A percentile compares a stretch with the other conserved stretches of the same genome.
These are phyloP conservation scores for Ambrosiella cleistominuta DNA, from an alignment of 2,329 filamentous ascomycete species.

Conservation along the genomic window DNA sequence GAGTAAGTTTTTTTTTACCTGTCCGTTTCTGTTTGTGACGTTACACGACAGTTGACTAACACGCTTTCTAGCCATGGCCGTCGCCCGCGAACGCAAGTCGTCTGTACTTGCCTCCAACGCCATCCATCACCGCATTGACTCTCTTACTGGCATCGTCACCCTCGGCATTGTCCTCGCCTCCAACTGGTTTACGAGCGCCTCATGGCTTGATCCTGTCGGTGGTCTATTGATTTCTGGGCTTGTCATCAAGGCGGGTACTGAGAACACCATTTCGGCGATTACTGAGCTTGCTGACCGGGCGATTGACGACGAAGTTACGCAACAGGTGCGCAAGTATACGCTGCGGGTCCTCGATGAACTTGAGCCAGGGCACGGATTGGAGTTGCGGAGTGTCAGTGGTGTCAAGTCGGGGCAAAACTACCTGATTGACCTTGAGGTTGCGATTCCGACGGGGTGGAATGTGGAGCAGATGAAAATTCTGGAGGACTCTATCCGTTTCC, in stretches of 20 bases:
- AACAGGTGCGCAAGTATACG: constrained; percentile 49
- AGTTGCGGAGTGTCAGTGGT: constrained; percentile 65
- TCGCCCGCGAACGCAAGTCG: constrained; percentile 83
- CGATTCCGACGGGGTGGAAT: constrained; percentile 59
- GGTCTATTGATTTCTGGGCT: constrained; percentile 83
- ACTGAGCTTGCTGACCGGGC: constrained; percentile 81
- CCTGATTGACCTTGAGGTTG: constrained; percentile 74
- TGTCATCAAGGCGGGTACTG: constrained; percentile 77
- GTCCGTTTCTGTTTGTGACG: neutral
- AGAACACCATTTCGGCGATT: constrained; percentile 67
- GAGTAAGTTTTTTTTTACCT: constrained; percentile 43
- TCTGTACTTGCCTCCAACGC: constrained; percentile 93
- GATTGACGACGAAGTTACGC: constrained; percentile 69
- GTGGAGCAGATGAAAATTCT: constrained; percentile 51
- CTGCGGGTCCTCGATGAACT: constrained; percentile 32
- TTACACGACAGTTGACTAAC: neutral
- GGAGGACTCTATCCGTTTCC: constrained; percentile 56
- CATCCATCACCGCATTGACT: constrained; percentile 90
- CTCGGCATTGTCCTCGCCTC: constrained; percentile 76
- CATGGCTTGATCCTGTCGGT: constrained; percentile 88
- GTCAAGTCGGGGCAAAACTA: constrained; percentile 96
- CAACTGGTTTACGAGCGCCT: constrained; percentile 67
- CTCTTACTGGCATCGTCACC: constrained; percentile 84
- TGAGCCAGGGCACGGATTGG: constrained; percentile 36
- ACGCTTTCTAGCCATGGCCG: constrained; percentile 59